These are phyloP conservation scores for Aspergillus transmontanensis DNA, from an alignment of 2,329 filamentous ascomycete species.

Conservation along the genomic window DNA sequence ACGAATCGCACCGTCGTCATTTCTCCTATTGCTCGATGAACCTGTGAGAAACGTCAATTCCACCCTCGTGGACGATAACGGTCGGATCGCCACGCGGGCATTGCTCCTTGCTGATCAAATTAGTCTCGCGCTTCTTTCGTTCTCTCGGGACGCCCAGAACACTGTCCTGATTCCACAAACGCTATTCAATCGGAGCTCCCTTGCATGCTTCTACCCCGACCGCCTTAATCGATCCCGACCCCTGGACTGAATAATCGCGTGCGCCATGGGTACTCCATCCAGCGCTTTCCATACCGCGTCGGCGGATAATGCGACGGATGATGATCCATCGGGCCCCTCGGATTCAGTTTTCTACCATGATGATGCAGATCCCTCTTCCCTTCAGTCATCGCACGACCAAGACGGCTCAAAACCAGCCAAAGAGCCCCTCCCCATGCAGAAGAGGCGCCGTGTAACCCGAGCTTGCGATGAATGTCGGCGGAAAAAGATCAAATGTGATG, in stretches of 20 bases:
- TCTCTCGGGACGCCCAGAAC: slow-evolving; percentile 7
- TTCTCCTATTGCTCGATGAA: slow-evolving; percentile 17
- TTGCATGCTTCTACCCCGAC: slow-evolving; percentile 20
- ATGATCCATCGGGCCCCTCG: slow-evolving; percentile 27
- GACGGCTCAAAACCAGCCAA: slow-evolving; percentile 33
- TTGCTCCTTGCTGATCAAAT: slow-evolving; percentile 14
- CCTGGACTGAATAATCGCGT: slow-evolving; percentile 13
- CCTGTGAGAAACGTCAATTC: slow-evolving; percentile 21
- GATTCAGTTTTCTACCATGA: slow-evolving; percentile 27
- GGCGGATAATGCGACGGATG: slow-evolving; percentile 31
- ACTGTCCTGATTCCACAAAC: slow-evolving; percentile 11
- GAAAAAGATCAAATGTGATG: slow-evolving; percentile 87
- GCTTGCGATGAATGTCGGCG: slow-evolving; percentile 81
- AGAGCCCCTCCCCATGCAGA: slow-evolving; percentile 63
- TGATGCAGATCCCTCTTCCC: slow-evolving; percentile 17
- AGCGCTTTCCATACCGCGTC: slow-evolving; percentile 23
- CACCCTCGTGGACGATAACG: slow-evolving; percentile 26
- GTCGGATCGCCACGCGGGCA: slow-evolving; percentile 24
- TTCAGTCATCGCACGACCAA: slow-evolving; percentile 18
- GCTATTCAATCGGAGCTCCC: slow-evolving; percentile 3
- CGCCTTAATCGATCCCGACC: slow-evolving; percentile 16
- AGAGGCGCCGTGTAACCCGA: slow-evolving; percentile 75
- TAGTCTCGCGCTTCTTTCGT: slow-evolving; percentile 10
- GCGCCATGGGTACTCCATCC: slow-evolving; percentile 28
- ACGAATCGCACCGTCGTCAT: slow-evolving; percentile 4